Conservation (phyloP, 345 rosid species). For the Cardamine chenopodiifolia region DNA sequence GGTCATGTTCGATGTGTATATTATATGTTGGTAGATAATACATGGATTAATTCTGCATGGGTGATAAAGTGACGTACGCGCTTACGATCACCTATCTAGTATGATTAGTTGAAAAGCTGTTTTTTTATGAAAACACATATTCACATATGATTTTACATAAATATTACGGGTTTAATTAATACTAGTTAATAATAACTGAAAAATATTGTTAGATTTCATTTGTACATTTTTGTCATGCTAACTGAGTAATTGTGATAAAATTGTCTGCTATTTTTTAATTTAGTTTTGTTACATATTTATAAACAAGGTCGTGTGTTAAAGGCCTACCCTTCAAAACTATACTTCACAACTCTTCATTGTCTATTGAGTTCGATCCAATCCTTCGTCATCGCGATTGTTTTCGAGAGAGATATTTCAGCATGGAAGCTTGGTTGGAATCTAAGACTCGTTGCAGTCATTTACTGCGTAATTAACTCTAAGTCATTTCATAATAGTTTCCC, state of each 20-base stretch:
- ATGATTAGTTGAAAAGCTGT: neutral
- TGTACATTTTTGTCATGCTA: neutral
- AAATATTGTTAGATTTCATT: neutral
- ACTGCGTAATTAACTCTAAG: slow-evolving; percentile 58
- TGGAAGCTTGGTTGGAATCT: slow-evolving; percentile 90
- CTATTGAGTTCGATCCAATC: slow-evolving; percentile 75
- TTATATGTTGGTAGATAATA: neutral
- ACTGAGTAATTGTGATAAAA: neutral
- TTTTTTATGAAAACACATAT: neutral
- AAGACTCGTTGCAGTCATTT: slow-evolving; percentile 71
- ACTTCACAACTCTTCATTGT: slow-evolving; percentile 78
- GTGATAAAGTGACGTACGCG: slow-evolving; percentile 9
- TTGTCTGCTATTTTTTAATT: neutral
- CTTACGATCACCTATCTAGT: slow-evolving; percentile 14
- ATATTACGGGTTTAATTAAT: neutral
- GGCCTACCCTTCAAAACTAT: slow-evolving; percentile 79
- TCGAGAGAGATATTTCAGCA: slow-evolving; percentile 66
- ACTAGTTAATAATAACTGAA: no score
- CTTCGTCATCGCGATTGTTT: slow-evolving; percentile 69
- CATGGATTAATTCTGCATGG: slow-evolving; percentile 28
- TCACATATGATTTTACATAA: neutral
- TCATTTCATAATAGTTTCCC: neutral
- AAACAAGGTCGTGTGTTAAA: slow-evolving; percentile 63
- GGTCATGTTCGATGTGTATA: no score
- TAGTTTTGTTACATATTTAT: neutral